Evolutionary conservation across 2,329 filamentous ascomycete genomes (phyloP).

Genomic region (Cytospora schulzeri): DNA sequence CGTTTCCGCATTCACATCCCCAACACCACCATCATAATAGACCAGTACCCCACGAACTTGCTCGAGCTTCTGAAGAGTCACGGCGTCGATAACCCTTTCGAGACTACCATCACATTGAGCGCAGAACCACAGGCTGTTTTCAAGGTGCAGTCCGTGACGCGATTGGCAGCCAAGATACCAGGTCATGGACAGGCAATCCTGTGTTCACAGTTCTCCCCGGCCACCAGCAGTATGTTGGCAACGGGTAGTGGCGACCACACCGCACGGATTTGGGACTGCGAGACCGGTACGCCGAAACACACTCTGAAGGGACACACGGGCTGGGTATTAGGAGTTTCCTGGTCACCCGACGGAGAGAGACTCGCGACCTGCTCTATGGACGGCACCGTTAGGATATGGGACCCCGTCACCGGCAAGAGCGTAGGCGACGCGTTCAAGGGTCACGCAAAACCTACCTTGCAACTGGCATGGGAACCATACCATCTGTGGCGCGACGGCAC

Average conservation of each 20-base stretch:
- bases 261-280: conserved; percentile 90
- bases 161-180: conserved; percentile 84
- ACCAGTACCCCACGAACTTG: conserved; percentile 59
- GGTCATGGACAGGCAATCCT: conserved; percentile 93
- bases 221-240: conserved; percentile 74
- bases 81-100: conserved; percentile 61
- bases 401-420: conserved; percentile 76
- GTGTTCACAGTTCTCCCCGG: conserved; percentile 81
- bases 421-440: conserved; percentile 75
- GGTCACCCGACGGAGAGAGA: conserved; percentile 79
- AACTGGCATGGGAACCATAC: conserved; percentile 89
- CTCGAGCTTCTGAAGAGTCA: conserved; percentile 56
- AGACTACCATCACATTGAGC: conserved; percentile 53
- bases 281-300: conserved; percentile 85
- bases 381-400: conserved; percentile 87
- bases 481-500: conserved; percentile 76
- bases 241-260: conserved; percentile 91
- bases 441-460: conserved; percentile 87
- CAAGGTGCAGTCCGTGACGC: conserved; percentile 85
- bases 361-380: conserved; percentile 94
- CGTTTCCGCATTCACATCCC: conserved; percentile 63
- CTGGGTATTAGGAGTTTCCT: conserved; percentile 87
- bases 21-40: conserved; percentile 53
- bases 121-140: conserved; percentile 88
- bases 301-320: conserved; percentile 85